These are phyloP conservation scores for Rhizopogon vulgaris DNA, from an alignment of 768 basidiomycete species.

Conservation along the genomic window DNA sequence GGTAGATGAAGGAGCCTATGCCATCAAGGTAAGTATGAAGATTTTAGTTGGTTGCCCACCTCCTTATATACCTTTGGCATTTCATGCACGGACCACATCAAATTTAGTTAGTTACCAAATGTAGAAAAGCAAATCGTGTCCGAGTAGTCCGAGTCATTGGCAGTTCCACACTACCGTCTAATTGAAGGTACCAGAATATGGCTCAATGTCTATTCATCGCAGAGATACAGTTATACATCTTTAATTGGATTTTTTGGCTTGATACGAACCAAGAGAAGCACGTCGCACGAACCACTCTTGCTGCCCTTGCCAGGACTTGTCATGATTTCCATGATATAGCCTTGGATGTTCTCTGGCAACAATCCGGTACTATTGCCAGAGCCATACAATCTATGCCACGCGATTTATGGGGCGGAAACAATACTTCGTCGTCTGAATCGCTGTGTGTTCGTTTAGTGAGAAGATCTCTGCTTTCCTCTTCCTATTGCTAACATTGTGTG, in stretches of 20 bases:
- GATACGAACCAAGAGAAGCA: not conserved
- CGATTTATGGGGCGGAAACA: constrained; percentile 18
- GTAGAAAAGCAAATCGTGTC: not conserved
- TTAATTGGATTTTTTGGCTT: constrained; percentile 8
- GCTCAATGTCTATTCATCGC: constrained; percentile 20
- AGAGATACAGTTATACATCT: constrained; percentile 21
- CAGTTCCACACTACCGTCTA: too few relatives aligned
- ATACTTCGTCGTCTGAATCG: not conserved
- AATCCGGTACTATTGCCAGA: constrained; percentile 13
- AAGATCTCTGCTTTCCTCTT: not conserved
- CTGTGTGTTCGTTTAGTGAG: not conserved
- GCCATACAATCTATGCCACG: constrained; percentile 21
- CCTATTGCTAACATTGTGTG: not conserved
- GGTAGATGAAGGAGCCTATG: constrained; percentile 43
- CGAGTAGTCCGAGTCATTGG: too few relatives aligned
- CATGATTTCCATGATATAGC: constrained; percentile 14
- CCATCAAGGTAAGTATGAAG: constrained; percentile 58
- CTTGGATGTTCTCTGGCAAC: constrained; percentile 20
- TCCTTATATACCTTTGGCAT: constrained; percentile 23
- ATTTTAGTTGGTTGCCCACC: not conserved
- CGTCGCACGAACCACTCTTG: constrained; percentile 9
- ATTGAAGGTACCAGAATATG: constrained; percentile 9
- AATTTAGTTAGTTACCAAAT: not conserved
- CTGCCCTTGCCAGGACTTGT: constrained; percentile 21
- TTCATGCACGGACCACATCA: constrained; percentile 21